These are phyloP conservation scores for Nakazawaea ishiwadae DNA, from an alignment of 805 yeast species.

Conservation along the genomic window DNA sequence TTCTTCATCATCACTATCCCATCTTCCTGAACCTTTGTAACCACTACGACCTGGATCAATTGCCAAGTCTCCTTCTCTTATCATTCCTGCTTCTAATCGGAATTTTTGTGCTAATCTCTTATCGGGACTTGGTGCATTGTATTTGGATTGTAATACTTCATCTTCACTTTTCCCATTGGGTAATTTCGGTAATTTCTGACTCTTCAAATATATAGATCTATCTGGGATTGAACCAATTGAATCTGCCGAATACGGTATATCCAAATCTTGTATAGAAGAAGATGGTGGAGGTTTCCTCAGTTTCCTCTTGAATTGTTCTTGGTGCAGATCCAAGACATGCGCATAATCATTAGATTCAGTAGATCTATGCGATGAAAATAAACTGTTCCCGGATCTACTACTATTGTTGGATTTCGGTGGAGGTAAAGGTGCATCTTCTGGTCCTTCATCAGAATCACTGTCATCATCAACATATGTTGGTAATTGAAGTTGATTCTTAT, in stretches of 20 bases:
- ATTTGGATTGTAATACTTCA: constrained; percentile 29
- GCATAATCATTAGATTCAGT: constrained; percentile 6
- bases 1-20: constrained; percentile 2
- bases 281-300: constrained; percentile 6
- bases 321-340: constrained; percentile 5
- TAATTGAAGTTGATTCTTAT: constrained; percentile 10
- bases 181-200: constrained; percentile 6
- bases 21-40: constrained; percentile 14
- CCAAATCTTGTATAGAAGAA: background rate
- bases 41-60: constrained; percentile 13
- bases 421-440: constrained; percentile 10
- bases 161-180: constrained; percentile 18
- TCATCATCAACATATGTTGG: constrained; percentile 9
- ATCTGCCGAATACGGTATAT: constrained; percentile 12
- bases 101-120: constrained; percentile 19
- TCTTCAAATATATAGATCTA: constrained; percentile 1
- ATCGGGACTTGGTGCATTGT: constrained; percentile 44
- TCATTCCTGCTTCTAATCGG: constrained; percentile 11
- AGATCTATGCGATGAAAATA: constrained; percentile 10
- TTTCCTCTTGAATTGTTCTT: constrained; percentile 3
- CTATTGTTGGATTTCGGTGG: constrained; percentile 12
- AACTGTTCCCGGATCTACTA: constrained; percentile 12
- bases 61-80: constrained; percentile 12
- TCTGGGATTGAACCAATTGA: constrained; percentile 7
- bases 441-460: constrained; percentile 7